Evolutionary conservation across 805 yeast species (phyloP).

Genomic region (Candida maltosa): DNA sequence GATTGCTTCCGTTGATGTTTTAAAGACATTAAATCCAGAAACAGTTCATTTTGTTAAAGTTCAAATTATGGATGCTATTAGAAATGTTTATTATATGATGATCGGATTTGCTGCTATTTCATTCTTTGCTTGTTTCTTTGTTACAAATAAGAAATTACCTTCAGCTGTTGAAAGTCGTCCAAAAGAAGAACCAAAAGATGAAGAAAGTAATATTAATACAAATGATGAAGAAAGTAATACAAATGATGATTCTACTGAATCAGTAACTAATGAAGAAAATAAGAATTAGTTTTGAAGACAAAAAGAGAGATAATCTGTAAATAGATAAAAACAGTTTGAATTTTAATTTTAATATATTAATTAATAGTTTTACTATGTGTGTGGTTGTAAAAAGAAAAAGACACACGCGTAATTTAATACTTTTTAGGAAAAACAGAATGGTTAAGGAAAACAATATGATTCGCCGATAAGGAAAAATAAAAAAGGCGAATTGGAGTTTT

Average conservation of each 20-base stretch:
- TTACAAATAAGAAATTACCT: conserved; percentile 34
- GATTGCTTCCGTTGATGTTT: conserved; percentile 4
- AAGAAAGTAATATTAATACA: neutral
- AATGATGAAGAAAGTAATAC: neutral
- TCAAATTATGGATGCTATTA: conserved; percentile 32
- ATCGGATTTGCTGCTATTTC: conserved; percentile 34
- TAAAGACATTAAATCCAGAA: conserved; percentile 14
- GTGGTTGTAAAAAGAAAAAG: too few relatives aligned
- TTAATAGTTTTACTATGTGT: too few relatives aligned
- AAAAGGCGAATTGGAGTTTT: too few relatives aligned
- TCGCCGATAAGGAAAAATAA: too few relatives aligned
- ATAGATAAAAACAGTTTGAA: too few relatives aligned
- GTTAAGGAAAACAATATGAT: too few relatives aligned
- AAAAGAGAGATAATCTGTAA: neutral
- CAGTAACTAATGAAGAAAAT: neutral
- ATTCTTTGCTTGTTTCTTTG: conserved; percentile 26
- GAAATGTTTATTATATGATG: conserved; percentile 37
- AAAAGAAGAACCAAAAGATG: neutral
- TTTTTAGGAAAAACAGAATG: too few relatives aligned
- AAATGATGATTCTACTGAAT: neutral
- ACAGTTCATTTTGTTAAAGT: conserved; percentile 21
- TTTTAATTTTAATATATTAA: too few relatives aligned
- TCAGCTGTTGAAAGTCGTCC: conserved; percentile 5
- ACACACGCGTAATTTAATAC: too few relatives aligned
- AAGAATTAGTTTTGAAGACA: neutral